Evolutionary conservation across 2,329 filamentous ascomycete species (phyloP).

Genomic region (Rugonectria rugulosa): DNA sequence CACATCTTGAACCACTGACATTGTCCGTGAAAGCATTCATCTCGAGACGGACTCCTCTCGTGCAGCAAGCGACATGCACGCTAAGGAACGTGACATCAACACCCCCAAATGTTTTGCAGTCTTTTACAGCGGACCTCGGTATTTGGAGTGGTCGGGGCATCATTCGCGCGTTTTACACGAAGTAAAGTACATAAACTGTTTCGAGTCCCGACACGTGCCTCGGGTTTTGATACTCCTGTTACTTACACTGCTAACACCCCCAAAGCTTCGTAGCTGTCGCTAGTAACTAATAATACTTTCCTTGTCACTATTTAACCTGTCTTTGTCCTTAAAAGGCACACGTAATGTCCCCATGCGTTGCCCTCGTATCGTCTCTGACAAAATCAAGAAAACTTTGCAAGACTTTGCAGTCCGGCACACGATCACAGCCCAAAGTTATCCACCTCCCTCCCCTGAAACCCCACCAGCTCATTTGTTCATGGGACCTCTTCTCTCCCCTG

Average conservation of each 20-base stretch:
- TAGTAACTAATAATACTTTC: too few species aligned
- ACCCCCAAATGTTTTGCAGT: background rate
- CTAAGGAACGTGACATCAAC: background rate
- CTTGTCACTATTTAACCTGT: too few species aligned
- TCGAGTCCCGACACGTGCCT: background rate
- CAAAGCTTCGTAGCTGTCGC: too few species aligned
- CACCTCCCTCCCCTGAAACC: background rate
- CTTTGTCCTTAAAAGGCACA: too few species aligned
- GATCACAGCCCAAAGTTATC: background rate
- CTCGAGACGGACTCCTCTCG: background rate
- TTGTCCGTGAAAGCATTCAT: background rate
- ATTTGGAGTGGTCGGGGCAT: background rate
- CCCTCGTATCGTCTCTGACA: too few species aligned
- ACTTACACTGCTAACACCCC: too few species aligned
- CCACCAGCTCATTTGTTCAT: constrained; percentile 18
- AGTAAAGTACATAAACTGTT: background rate
- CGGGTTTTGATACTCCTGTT: background rate
- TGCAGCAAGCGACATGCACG: background rate
- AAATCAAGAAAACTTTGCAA: background rate
- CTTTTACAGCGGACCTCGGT: background rate
- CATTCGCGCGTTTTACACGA: background rate
- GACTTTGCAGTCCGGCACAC: background rate
- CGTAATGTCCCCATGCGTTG: too few species aligned
- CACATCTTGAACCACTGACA: background rate
- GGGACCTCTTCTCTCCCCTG: too few species aligned